phyloP scores from a whole-genome alignment of 257 asterid genomes.

The Gentiana macrophylla region DNA sequence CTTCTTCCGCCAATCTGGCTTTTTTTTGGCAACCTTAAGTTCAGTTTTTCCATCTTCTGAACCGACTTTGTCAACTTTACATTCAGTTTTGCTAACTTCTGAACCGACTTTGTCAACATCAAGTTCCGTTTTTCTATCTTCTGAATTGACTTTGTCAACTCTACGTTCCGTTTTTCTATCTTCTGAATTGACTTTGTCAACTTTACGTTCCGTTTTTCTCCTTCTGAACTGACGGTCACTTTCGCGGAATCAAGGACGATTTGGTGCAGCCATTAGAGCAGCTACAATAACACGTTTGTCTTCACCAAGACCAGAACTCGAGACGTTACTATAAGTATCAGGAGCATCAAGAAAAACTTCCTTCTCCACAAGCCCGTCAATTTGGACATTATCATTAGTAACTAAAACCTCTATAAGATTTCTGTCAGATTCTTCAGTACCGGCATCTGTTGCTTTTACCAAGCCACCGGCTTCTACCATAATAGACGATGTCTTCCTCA shows the following conservation, averaged over 20 bases:
- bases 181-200: neutral
- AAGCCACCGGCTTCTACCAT: too few relatives aligned
- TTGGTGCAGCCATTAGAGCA: slow-evolving; percentile 40
- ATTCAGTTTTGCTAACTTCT: slow-evolving; percentile 7
- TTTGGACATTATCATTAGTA: neutral
- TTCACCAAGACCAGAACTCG: slow-evolving; percentile 13
- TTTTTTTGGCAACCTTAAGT: slow-evolving; percentile 11
- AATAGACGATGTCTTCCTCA: too few relatives aligned
- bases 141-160: slow-evolving; percentile 8
- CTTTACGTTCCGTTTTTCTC: slow-evolving; percentile 9
- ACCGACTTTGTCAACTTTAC: slow-evolving; percentile 4
- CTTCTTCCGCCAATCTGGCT: slow-evolving; percentile 15
- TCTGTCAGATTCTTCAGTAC: slow-evolving; percentile 6
- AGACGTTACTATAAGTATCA: slow-evolving; percentile 13
- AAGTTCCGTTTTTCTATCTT: slow-evolving; percentile 10
- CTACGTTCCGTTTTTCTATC: slow-evolving; percentile 11
- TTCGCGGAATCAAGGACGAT: slow-evolving; percentile 45
- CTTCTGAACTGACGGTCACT: slow-evolving; percentile 18
- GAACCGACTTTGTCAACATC: slow-evolving; percentile 3
- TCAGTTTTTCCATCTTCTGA: slow-evolving; percentile 5
- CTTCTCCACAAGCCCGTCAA: slow-evolving; percentile 3
- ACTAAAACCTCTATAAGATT: slow-evolving; percentile 2
- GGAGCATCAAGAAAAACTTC: slow-evolving; percentile 14
- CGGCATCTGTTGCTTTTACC: too few relatives aligned
- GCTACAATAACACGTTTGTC: slow-evolving; percentile 32